Evolutionary conservation across 1,284 basidiomycete genomes (phyloP), one percentile per base, ranked within the genome.

Genomic region (Ceratobasidium theobromae): DNA sequence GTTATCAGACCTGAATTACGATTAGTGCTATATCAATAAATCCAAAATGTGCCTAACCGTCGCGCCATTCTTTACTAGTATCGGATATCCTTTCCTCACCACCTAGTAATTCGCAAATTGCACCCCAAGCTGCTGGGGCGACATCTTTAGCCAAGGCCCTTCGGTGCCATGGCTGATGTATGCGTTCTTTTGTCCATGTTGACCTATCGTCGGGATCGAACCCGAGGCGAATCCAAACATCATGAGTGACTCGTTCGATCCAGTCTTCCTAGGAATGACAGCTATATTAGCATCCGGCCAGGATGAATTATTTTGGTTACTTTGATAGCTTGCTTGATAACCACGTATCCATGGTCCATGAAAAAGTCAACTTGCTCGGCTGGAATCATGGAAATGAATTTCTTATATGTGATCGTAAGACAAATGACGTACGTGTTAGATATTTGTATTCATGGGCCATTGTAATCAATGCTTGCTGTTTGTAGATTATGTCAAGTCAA

Each of bases 191-290:
- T 1, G 41, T 70, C 74, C 74, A 75, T 8, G 74, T 75, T 9
- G 69, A 69, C 68, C 74, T 74, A 69, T 75, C 74, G 30, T 73
- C 35, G 0, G 69, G 68, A 43, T 75, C 72, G 57, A 67, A 70
- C n/a, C 73, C 74, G 4, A 74, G 69, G 6, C 74, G 70, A 16
- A 73, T 69, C 72, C 72, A 75, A 16, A 74, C 51, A 66, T 73
- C 69, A 4, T 65, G 66, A 66, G 55, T 67, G 46, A 58, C 30
- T 64, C 52, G 45, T 48, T 58, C 23, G 30, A 62, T 62, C 58
- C 58, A 62, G 28, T 62, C 58, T 28, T 62, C 58, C 58, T 46
- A 35, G 16, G 21, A 23, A 33, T n/a, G 5, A 5, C 3, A 49
- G 45, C 32, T 35, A 49, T 27, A 40, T 43, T 16, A 25, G 14